Conservation (phyloP, 345 rosid genomes). For the Mangifera indica region DNA sequence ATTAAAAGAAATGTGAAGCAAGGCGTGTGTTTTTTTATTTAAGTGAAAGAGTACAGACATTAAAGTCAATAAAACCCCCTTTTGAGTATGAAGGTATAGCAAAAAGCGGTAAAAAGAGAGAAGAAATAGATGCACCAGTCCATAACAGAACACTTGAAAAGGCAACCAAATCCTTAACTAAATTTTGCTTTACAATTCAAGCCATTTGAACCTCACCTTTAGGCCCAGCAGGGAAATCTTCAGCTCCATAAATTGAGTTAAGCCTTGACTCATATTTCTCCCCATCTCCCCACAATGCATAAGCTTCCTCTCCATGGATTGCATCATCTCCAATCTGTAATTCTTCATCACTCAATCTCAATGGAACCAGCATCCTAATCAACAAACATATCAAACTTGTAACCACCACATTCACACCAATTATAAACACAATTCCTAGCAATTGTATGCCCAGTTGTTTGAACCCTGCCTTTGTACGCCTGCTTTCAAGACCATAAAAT, state of each 20-base stretch:
- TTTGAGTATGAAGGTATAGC: background rate
- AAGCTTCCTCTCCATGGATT: slow-evolving; percentile 68
- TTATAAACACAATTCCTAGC: slow-evolving; percentile 48
- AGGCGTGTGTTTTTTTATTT: no score
- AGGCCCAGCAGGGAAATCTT: slow-evolving; percentile 36
- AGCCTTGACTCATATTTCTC: slow-evolving; percentile 58
- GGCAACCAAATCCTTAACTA: background rate
- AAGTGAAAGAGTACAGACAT: no score
- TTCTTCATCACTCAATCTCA: slow-evolving; percentile 55
- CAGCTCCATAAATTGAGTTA: slow-evolving; percentile 34
- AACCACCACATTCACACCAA: slow-evolving; percentile 28
- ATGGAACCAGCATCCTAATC: slow-evolving; percentile 43
- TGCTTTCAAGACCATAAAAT: slow-evolving; percentile 39
- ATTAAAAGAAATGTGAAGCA: no score
- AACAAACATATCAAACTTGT: slow-evolving; percentile 49
- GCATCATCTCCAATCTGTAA: slow-evolving; percentile 57
- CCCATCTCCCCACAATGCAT: slow-evolving; percentile 73
- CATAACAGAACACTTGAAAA: background rate
- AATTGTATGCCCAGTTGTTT: slow-evolving; percentile 58
- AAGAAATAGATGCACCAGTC: background rate
- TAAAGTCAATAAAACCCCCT: background rate
- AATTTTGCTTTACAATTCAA: slow-evolving; percentile 6
- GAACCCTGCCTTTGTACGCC: slow-evolving; percentile 36
- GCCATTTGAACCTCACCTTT: slow-evolving; percentile 50
- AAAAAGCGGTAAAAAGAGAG: background rate